These are phyloP conservation scores for Botrytis elliptica DNA, from an alignment of 2,329 filamentous ascomycete species.

Conservation along the genomic window DNA sequence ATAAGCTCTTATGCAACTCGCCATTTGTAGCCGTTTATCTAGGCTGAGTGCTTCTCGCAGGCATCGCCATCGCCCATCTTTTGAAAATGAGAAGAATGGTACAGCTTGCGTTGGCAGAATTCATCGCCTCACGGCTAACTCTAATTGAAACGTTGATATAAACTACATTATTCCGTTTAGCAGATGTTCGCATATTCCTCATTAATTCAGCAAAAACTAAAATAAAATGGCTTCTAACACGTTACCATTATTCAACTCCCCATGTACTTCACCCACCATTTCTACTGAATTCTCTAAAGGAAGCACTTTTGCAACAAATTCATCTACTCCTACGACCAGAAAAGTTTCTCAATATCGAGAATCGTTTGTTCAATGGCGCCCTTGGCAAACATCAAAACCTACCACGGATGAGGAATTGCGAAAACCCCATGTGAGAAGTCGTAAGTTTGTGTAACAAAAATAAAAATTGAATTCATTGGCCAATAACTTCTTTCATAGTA, in stretches of 20 bases:
- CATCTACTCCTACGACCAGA: not conserved
- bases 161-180: not conserved
- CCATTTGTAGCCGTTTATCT: not conserved
- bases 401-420: not conserved
- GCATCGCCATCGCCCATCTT: not conserved
- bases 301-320: not conserved
- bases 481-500: slow-evolving; percentile 17
- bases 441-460: not conserved
- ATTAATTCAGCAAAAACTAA: not conserved
- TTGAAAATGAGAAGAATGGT: not conserved
- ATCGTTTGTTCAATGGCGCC: not conserved
- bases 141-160: not conserved
- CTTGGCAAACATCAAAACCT: not conserved
- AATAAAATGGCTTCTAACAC: not conserved
- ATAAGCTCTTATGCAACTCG: not conserved
- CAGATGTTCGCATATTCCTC: not conserved
- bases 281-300: not conserved
- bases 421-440: slow-evolving; percentile 2
- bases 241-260: slow-evolving; percentile 5
- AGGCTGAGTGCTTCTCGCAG: not conserved
- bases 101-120: not conserved
- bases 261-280: not conserved
- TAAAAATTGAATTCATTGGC: not conserved
- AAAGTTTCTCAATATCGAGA: not conserved
- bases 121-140: not conserved